Evolutionary conservation across 1,284 basidiomycete species (phyloP).

Genomic region (Phaffia rhodozyma): DNA sequence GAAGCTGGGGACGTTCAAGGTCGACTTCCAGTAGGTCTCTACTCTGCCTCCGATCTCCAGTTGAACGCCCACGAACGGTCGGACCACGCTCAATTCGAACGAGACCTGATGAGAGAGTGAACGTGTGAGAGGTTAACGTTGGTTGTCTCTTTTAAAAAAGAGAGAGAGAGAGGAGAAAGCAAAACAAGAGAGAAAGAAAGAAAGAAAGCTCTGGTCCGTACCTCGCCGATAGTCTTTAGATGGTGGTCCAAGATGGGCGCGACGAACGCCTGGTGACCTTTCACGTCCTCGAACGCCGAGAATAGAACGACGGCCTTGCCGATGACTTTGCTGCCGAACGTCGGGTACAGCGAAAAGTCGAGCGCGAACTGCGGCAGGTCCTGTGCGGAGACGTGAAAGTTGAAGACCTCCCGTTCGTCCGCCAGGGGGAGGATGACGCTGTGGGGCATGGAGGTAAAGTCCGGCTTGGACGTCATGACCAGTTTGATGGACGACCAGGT

Average conservation of each 20-base stretch:
- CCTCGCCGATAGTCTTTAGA: constrained; percentile 88
- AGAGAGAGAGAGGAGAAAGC: constrained; percentile 15
- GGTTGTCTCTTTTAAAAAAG: too few relatives aligned
- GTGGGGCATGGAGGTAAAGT: constrained; percentile 72
- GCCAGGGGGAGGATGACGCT: constrained; percentile 74
- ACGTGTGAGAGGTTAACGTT: constrained; percentile 17
- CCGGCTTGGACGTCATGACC: constrained; percentile 75
- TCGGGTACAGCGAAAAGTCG: constrained; percentile 93
- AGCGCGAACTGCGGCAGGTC: constrained; percentile 61
- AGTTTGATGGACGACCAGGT: constrained; percentile 69
- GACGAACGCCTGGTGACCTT: constrained; percentile 46
- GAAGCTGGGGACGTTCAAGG: constrained; percentile 45
- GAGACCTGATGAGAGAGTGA: constrained; percentile 47
- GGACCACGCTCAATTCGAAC: constrained; percentile 79
- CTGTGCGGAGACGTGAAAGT: constrained; percentile 63
- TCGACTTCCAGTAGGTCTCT: constrained; percentile 95
- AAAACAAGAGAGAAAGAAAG: constrained; percentile 10
- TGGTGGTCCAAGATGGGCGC: constrained; percentile 85
- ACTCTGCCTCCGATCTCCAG: constrained; percentile 91
- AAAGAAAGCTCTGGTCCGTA: too few relatives aligned
- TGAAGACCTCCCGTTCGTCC: constrained; percentile 68
- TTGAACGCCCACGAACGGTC: constrained; percentile 82
- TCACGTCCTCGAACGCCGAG: constrained; percentile 52
- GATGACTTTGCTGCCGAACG: constrained; percentile 96
- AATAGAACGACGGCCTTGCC: constrained; percentile 83